Evolutionary conservation across 192 early-diverging fungal genomes (phyloP).

Genomic region (Coemansia sp.): DNA sequence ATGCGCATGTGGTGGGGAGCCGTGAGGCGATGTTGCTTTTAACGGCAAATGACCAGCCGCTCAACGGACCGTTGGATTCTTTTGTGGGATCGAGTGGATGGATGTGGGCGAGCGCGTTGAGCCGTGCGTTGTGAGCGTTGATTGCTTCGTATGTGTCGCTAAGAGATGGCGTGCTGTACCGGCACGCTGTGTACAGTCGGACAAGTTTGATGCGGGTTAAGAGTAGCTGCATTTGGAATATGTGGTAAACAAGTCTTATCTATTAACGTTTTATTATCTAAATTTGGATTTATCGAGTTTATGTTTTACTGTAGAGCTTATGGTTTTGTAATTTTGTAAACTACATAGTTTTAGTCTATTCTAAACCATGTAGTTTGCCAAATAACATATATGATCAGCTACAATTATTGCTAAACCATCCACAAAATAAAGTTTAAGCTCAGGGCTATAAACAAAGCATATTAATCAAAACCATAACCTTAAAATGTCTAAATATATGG

Average conservation of each 20-base stretch:
- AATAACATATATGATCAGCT: too few relatives aligned
- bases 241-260: too few relatives aligned
- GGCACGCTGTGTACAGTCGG: not conserved
- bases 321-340: not conserved
- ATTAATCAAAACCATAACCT: too few relatives aligned
- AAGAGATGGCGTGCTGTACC: not conserved
- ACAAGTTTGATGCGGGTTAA: not conserved
- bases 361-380: too few relatives aligned
- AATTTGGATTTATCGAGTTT: too few relatives aligned
- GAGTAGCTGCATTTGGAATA: not conserved
- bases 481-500: too few relatives aligned
- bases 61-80: constrained; percentile 43
- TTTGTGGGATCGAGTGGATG: not conserved
- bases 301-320: not conserved
- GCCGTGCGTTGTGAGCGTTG: constrained; percentile 14
- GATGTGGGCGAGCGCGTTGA: constrained; percentile 21
- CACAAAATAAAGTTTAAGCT: too few relatives aligned
- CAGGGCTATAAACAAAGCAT: too few relatives aligned
- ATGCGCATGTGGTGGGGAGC: constrained; percentile 75
- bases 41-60: constrained; percentile 68
- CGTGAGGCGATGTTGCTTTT: constrained; percentile 79
- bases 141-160: constrained; percentile 1
- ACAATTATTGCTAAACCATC: too few relatives aligned
- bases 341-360: too few relatives aligned
- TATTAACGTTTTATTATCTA: too few relatives aligned